Base-by-base conservation (phyloP, 2,329 filamentous ascomycete species). In the Lojkania enalia region DNA sequence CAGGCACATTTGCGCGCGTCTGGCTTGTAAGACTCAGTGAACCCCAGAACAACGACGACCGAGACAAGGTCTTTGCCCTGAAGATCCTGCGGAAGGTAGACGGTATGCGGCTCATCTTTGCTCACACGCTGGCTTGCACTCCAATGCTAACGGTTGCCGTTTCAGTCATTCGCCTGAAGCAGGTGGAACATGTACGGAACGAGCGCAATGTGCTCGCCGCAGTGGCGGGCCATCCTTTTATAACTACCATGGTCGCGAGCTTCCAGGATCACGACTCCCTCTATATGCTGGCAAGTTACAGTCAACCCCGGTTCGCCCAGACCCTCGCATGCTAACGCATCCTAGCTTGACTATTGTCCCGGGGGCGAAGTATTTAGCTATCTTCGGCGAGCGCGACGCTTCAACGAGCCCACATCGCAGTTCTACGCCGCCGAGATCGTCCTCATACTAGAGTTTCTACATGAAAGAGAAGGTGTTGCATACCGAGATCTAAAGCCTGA, bases 361-460 rank as follows among this genome's bases (percentile, higher is more conserved):
- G 88, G 88, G 44, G 88, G 88, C 65, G 88, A 94, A 73, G 83
- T 94, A 29, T 92, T 94, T 69, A 90, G 83, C 59, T 92, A 92
- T 62, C 77, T 94, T 35, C 82, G 88, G 54, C 83, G 87, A 69
- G 83, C 86, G 52, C 82, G 87, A 50, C 84, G 87, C 51, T 94
- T 94, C 70, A 86, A 90, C 63, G 88, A 92, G 67, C 74, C 81
- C 35, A 87, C 84, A 36, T 85, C 87, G 7, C 85, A 86, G 51
- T 92, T 92, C 75, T 94, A 92, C 69, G 85, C 86, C 16, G 87
- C 88, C 48, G 88, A 92, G 71, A 91, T 92, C 44, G 87, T 90
- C 9, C 76, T 92, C 3, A 88, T 92, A 45, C 75, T 94, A 42
- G 87, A 91, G 66, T 90, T 85, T 63, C 74, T 92, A 49, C 88